phyloP scores from a whole-genome alignment of 2,329 filamentous ascomycete species.

The Phoma sp. region DNA sequence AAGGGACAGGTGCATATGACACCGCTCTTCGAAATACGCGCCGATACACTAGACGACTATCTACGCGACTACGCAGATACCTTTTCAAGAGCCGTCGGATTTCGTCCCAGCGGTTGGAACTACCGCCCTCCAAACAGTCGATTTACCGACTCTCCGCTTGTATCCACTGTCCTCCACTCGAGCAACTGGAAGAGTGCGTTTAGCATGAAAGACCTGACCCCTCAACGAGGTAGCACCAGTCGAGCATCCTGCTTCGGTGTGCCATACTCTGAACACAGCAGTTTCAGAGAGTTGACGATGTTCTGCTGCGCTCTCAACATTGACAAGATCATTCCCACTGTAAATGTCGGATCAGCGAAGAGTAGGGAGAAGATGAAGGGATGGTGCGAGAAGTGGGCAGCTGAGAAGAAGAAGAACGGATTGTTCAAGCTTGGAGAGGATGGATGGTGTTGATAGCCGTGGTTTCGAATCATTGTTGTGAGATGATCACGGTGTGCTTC shows the following conservation, averaged over 20 bases:
- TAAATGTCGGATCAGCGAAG: constrained; percentile 77
- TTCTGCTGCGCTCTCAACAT: constrained; percentile 89
- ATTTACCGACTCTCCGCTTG: constrained; percentile 66
- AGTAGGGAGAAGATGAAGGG: constrained; percentile 69
- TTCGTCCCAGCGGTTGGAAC: constrained; percentile 93
- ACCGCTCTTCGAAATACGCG: constrained; percentile 88
- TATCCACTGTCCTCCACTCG: constrained; percentile 69
- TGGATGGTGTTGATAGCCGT: constrained; percentile 22
- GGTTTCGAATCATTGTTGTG: too few species aligned
- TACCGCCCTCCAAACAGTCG: constrained; percentile 75
- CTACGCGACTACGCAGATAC: constrained; percentile 78
- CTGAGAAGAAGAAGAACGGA: constrained; percentile 67
- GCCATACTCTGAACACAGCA: constrained; percentile 94
- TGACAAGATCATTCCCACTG: constrained; percentile 89
- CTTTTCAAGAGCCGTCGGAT: constrained; percentile 87
- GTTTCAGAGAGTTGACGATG: constrained; percentile 91
- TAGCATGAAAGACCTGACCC: constrained; percentile 71
- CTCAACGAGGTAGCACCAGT: constrained; percentile 81
- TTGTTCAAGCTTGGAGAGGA: constrained; percentile 53
- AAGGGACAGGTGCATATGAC: constrained; percentile 98
- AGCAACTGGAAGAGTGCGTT: constrained; percentile 80
- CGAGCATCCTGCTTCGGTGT: constrained; percentile 91
- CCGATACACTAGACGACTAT: constrained; percentile 90
- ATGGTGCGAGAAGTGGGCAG: constrained; percentile 70
- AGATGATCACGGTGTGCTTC: too few species aligned